Evolutionary conservation across 1,284 basidiomycete species (phyloP).

Genomic region (Rhizoctonia solani): DNA sequence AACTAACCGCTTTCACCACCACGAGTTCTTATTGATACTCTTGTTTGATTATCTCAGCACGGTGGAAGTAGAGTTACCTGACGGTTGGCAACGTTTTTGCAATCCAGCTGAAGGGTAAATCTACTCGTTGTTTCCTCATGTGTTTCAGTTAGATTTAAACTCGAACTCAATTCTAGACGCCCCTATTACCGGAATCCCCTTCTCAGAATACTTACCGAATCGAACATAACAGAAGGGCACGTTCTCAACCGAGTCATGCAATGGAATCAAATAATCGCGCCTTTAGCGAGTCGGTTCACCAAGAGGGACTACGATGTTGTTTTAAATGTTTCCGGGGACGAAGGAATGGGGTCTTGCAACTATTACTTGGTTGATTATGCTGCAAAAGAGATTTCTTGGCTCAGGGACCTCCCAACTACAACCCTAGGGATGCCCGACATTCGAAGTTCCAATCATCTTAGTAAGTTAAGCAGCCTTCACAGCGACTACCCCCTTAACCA

Average conservation of each 20-base stretch:
- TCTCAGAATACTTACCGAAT: conserved; percentile 1
- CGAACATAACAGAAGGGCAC: neutral
- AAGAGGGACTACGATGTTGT: conserved; percentile 3
- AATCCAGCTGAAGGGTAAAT: conserved; percentile 31
- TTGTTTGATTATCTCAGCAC: neutral
- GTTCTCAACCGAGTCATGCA: conserved; percentile 1
- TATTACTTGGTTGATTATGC: conserved; percentile 24
- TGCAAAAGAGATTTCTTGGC: conserved; percentile 6
- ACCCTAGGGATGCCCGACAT: neutral
- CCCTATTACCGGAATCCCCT: conserved; percentile 10
- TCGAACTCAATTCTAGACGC: neutral
- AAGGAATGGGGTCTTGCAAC: conserved; percentile 1
- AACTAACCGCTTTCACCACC: too few relatives aligned
- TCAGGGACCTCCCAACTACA: conserved; percentile 20
- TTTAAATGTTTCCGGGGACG: neutral
- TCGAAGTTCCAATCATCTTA: neutral
- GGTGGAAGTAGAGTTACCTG: neutral
- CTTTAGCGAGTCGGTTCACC: neutral
- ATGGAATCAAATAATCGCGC: conserved; percentile 1
- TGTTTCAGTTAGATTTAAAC: neutral
- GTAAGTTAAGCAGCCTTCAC: neutral
- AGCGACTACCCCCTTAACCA: neutral
- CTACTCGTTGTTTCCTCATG: neutral
- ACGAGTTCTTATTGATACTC: too few relatives aligned
- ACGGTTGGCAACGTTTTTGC: neutral